Base-by-base conservation (phyloP, 1,139 yeast species). In the Kodamaea arcana region DNA sequence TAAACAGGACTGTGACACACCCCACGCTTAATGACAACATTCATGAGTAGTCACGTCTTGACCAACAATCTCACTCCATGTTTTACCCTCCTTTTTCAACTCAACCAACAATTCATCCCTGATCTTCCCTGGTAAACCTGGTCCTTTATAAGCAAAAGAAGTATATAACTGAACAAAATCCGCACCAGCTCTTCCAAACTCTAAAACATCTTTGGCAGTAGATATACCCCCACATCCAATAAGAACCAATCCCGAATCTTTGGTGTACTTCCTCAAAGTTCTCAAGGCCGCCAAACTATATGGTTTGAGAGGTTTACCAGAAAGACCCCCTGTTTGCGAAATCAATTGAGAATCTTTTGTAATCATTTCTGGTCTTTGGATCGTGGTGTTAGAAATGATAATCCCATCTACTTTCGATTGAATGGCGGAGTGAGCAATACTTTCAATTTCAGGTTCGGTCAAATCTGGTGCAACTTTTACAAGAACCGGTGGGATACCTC, bases 211-310 rank as follows among this genome's bases (percentile, higher is more conserved):
- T 47, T 78, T 70, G 39, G 95, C 97, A 25, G 69, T 62, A 18
- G 84, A 69, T 47, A 90, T 87, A 43, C 98, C 98, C 36, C 98
- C 98, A 60, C 97, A 88, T 17, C 97, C 98, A 45, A 90, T 75
- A 32, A 90, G 71, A 1, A 88, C 86, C 43, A 88, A 61, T 35
- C 75, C 66, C 7, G 80, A 70, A 42, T 78, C 86, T 48, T 87
- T 86, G 31, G 95, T 76, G 54, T 84, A 72, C 52, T 83, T 80
- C 39, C 90, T 76, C 48, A 92, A 76, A 2, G 75, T 61, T 43
- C 69, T 72, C 48, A 90, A 69, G 0, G 95, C 94, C 44, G 75
- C 62, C 40, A 90, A 65, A 1, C 96, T 70, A 40, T 77, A 69
- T 29, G 90, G 92, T 59, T 90, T 90, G 41, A 90, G 70, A n/a